These are phyloP conservation scores for Atkinsonella hypoxylon DNA, from an alignment of 2,329 filamentous ascomycete species.

Conservation along the genomic window DNA sequence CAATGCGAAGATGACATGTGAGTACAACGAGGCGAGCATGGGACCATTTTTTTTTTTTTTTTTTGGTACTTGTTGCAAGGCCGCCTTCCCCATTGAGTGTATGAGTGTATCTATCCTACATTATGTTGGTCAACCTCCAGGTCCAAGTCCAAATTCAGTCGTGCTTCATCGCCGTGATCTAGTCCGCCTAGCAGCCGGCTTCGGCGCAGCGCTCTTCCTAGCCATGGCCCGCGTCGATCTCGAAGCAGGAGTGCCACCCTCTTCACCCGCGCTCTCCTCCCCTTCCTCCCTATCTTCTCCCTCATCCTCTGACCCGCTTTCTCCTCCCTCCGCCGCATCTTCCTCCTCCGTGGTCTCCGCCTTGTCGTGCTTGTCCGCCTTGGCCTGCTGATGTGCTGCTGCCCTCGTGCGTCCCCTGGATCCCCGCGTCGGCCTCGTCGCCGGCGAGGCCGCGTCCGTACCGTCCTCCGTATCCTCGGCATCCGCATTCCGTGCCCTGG, in stretches of 20 bases:
- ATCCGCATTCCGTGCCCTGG: slow-evolving; percentile 29
- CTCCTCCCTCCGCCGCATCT: slow-evolving; percentile 17
- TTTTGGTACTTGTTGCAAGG: neutral
- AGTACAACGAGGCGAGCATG: neutral
- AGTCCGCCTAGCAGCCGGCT: slow-evolving; percentile 4
- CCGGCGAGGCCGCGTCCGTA: slow-evolving; percentile 26
- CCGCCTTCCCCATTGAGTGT: neutral
- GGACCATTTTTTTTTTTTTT: neutral
- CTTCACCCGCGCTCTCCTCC: slow-evolving; percentile 12
- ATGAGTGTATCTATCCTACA: neutral
- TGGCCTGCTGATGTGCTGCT: slow-evolving; percentile 27
- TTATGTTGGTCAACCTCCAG: slow-evolving; percentile 11
- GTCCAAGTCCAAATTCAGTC: too few relatives aligned
- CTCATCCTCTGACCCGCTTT: slow-evolving; percentile 19
- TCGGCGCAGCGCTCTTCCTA: slow-evolving; percentile 4
- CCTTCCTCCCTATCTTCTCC: slow-evolving; percentile 23
- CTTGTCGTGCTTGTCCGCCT: slow-evolving; percentile 21
- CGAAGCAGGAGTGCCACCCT: slow-evolving; percentile 23
- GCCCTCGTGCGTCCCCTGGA: slow-evolving; percentile 32
- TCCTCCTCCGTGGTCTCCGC: slow-evolving; percentile 24
- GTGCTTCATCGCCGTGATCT: slow-evolving; percentile 5
- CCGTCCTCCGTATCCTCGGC: slow-evolving; percentile 37
- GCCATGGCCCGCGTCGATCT: slow-evolving; percentile 14
- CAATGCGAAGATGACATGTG: neutral
- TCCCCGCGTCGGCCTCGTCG: slow-evolving; percentile 27